Base-by-base conservation (phyloP, 768 basidiomycete genomes). In the Auriscalpium microsporum region DNA sequence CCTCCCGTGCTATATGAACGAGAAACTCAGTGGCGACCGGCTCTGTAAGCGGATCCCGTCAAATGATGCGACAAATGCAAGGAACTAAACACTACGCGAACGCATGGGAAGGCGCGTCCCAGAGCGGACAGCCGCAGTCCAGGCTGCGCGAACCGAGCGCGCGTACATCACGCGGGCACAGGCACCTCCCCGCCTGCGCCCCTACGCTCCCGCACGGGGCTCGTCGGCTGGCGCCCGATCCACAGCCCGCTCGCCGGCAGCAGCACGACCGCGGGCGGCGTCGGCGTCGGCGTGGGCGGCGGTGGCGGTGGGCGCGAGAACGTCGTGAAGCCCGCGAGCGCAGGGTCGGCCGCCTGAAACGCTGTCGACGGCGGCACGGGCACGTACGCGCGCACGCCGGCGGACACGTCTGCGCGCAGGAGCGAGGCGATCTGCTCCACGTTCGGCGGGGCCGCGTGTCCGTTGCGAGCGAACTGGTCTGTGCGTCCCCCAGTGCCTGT, bases 311-410 rank as follows among this genome's bases (percentile, higher is more conserved):
- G 68, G 37, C 66, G 63, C 42, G 66, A 67, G 59, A 69, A 69
- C 33, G 59, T 66, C 35, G 62, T 55, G 23, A 62, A 55, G 23
- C 50, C 59, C 21, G 49, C 49, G 50, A 21, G 21, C 21, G 33
- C 23, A 14, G 53, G 33, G 56, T 19, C 34, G 11, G 35, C 48
- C 28, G 59, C 23, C 16, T 42, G 52, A 28, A 8, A 44, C 34
- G 49, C 21, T 16, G 2, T 28, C 19, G 28, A 10, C 40, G 14
- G 46, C n/a, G 35, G 21, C 53, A 42, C 63, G 40, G 70, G 74
- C 54, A 83, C 74, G 61, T 81, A 88, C 45, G 83, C 75, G 62
- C 73, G 77, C 54, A 87, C 86, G 64, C 85, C 83, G 58, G 73
- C 71, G 49, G 83, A 84, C 45, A 65, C 56, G 65, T 89, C 86